These are phyloP conservation scores for Colletotrichum endophyticum DNA, from an alignment of 2,329 filamentous ascomycete species.

Conservation along the genomic window DNA sequence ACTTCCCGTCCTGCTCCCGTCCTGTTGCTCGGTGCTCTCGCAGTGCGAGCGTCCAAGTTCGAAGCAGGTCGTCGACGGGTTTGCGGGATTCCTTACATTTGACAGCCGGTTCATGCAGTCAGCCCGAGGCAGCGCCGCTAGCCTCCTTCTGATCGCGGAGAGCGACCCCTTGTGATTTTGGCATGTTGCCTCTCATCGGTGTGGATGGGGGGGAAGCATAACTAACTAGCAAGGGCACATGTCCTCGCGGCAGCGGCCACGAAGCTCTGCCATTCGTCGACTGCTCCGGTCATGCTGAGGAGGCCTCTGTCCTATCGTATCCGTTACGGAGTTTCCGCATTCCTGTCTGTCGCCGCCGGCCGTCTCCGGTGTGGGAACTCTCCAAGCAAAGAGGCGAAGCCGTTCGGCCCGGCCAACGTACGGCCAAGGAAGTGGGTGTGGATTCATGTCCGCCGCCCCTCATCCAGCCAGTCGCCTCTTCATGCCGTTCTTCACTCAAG, in stretches of 20 bases:
- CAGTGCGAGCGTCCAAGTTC: not conserved
- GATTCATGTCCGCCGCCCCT: not conserved
- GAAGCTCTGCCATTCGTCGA: not conserved
- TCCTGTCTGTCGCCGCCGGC: not conserved
- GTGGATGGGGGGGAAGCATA: not conserved
- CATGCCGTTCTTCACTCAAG: not conserved
- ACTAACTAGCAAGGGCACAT: not conserved
- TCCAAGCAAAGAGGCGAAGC: not conserved
- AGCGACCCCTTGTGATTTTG: not conserved
- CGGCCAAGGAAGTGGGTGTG: not conserved
- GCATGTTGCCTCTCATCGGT: not conserved
- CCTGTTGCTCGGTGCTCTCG: not conserved
- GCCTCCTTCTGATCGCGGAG: not conserved
- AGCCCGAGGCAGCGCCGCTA: conserved; percentile 1
- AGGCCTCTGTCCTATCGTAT: conserved; percentile 12
- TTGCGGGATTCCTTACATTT: not conserved
- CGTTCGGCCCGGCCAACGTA: conserved; percentile 5
- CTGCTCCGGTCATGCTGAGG: not conserved
- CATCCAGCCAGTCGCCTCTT: not conserved
- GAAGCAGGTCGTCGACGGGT: not conserved
- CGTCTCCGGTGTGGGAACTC: not conserved
- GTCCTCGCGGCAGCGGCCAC: not conserved
- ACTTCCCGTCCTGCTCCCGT: conserved; percentile 9
- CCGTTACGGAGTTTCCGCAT: not conserved
- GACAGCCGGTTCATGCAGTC: conserved; percentile 8